phyloP scores from a whole-genome alignment of 148 eudicot genomes.

The Vaccinium corymbosum region DNA sequence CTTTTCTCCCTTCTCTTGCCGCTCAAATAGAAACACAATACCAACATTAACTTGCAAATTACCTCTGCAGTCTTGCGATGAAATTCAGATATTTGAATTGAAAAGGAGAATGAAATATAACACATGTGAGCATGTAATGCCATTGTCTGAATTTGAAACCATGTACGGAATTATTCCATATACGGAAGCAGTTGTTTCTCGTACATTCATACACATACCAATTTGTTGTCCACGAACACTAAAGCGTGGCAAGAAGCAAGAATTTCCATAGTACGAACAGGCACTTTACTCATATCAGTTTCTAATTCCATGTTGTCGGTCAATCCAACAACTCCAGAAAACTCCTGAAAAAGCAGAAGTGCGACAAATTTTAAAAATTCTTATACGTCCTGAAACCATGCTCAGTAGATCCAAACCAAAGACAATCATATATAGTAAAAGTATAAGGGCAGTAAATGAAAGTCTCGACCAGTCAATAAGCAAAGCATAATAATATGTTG shows the following conservation, averaged over 20 bases:
- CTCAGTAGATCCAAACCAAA: conserved; percentile 73
- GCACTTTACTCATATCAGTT: conserved; percentile 68
- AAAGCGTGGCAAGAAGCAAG: conserved; percentile 98
- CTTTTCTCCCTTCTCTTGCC: not conserved
- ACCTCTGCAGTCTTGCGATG: not conserved
- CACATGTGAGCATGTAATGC: not conserved
- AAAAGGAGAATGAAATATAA: not conserved
- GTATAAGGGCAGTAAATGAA: not conserved
- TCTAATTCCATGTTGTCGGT: conserved; percentile 65
- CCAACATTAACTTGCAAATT: not conserved
- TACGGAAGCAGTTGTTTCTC: not conserved
- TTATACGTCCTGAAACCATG: conserved; percentile 55
- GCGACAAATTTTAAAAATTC: conserved; percentile 22
- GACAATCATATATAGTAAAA: conserved; percentile 47
- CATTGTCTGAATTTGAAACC: conserved; percentile 4
- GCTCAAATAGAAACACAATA: not conserved
- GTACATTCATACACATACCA: conserved; percentile 42
- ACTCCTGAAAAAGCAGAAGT: conserved; percentile 52
- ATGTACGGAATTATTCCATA: not conserved
- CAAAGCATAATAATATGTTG: conserved; percentile 4
- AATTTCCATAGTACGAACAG: conserved; percentile 72
- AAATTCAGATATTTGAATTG: not conserved
- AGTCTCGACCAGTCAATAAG: not conserved
- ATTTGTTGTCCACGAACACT: conserved; percentile 94
- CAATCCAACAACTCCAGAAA: conserved; percentile 91